phyloP scores from a whole-genome alignment of 202 grass and related monocot species.

The Elaeis oleifera region DNA sequence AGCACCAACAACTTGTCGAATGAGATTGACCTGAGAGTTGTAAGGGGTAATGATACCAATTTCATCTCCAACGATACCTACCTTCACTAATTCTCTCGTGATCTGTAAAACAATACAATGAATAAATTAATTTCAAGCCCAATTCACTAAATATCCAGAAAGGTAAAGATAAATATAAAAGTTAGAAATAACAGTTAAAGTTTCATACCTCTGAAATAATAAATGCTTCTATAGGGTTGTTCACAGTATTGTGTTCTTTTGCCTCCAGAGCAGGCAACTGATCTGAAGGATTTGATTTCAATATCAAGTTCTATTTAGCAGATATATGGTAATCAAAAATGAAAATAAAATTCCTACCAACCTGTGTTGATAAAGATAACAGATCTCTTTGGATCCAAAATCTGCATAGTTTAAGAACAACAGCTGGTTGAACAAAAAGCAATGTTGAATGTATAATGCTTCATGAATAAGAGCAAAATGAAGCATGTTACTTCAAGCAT shows the following conservation, averaged over 20 bases:
- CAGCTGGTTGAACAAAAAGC: too few species aligned
- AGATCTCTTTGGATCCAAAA: constrained; percentile 65
- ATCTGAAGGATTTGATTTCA: constrained; percentile 42
- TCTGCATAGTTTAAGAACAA: constrained; percentile 48
- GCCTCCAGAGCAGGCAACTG: constrained; percentile 62
- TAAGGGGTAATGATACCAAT: constrained; percentile 95
- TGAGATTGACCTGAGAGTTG: constrained; percentile 15
- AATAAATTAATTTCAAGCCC: too few species aligned
- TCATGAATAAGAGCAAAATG: too few species aligned
- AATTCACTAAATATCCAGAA: too few species aligned
- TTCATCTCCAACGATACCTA: constrained; percentile 58
- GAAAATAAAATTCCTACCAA: constrained; percentile 19
- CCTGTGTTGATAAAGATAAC: constrained; percentile 76
- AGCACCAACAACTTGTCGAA: constrained; percentile 1
- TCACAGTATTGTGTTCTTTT: constrained; percentile 58
- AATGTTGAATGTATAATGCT: too few species aligned
- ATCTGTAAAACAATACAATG: constrained; percentile 36
- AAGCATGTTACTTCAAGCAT: too few species aligned
- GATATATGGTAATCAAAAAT: constrained; percentile 14
- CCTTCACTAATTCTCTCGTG: constrained; percentile 53
- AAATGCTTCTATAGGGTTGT: constrained; percentile 68
- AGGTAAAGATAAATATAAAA: too few species aligned
- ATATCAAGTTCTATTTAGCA: constrained; percentile 15
- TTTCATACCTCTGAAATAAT: constrained; percentile 73
- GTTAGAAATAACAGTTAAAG: too few species aligned